Evolutionary conservation across 1,284 basidiomycete species (phyloP).

Genomic region (Austroboletus sp.): DNA sequence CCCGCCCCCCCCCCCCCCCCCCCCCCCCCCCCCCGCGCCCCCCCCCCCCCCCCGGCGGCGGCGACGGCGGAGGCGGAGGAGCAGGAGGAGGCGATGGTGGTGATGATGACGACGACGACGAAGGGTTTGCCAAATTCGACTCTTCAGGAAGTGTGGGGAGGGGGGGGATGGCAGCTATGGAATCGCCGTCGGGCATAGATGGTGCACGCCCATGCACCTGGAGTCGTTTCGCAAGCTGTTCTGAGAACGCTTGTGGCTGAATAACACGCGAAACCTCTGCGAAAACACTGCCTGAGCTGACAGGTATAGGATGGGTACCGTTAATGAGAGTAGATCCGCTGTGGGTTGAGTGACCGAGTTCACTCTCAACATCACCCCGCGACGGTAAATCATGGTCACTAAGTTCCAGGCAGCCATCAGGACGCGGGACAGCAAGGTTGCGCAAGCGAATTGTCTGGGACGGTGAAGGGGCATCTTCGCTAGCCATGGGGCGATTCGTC

Average conservation of each 20-base stretch:
- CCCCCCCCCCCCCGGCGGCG: too few relatives aligned
- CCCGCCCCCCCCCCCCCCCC: too few relatives aligned
- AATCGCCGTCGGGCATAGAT: slow-evolving; percentile 24
- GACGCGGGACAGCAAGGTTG: slow-evolving; percentile 40
- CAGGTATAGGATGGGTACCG: slow-evolving; percentile 51
- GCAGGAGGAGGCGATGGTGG: slow-evolving; percentile 24
- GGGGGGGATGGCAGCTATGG: neutral
- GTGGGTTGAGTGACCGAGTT: slow-evolving; percentile 48
- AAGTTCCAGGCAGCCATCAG: slow-evolving; percentile 40
- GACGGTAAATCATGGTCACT: slow-evolving; percentile 36
- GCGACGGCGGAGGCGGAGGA: too few relatives aligned
- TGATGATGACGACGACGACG: slow-evolving; percentile 25
- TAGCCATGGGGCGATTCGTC: slow-evolving; percentile 34
- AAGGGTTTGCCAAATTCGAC: slow-evolving; percentile 18
- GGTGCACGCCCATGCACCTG: slow-evolving; percentile 28
- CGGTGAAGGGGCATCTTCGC: slow-evolving; percentile 35
- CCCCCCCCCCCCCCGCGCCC: too few relatives aligned
- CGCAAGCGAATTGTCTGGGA: slow-evolving; percentile 35
- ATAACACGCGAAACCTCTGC: slow-evolving; percentile 31
- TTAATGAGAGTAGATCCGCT: slow-evolving; percentile 40
- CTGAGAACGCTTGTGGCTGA: slow-evolving; percentile 47
- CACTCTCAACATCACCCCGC: slow-evolving; percentile 47
- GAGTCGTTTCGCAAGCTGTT: slow-evolving; percentile 52
- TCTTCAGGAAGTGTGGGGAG: slow-evolving; percentile 39
- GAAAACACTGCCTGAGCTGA: slow-evolving; percentile 41